Conservation (phyloP, 1,284 basidiomycete genomes). For the Cryptococcus wingfieldii region DNA sequence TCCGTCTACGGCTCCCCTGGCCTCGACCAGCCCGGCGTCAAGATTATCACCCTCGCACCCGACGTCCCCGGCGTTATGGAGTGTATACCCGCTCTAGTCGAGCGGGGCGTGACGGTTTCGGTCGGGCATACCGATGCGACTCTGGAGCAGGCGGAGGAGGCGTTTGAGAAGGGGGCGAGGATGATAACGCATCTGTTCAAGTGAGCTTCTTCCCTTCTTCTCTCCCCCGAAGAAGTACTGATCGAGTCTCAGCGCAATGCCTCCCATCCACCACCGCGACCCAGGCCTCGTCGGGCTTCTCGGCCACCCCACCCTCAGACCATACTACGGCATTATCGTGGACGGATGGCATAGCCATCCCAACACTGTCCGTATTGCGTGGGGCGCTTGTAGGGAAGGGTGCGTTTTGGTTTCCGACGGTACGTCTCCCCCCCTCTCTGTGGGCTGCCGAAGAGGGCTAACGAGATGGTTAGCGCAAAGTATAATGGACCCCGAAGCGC, state of each 20-base stretch:
- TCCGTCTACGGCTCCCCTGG: constrained; percentile 62
- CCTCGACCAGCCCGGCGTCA: constrained; percentile 57
- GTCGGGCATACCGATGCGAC: constrained; percentile 71
- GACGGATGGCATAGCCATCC: constrained; percentile 89
- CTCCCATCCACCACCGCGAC: constrained; percentile 42
- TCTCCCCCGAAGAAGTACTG: neutral
- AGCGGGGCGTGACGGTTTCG: constrained; percentile 69
- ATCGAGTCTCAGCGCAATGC: constrained; percentile 25
- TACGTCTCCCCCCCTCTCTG: constrained; percentile 36
- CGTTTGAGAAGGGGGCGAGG: constrained; percentile 54
- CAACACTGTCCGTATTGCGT: constrained; percentile 80
- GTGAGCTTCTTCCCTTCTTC: constrained; percentile 44
- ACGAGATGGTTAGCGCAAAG: constrained; percentile 44
- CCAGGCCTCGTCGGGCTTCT: constrained; percentile 73
- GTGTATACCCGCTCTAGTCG: constrained; percentile 59
- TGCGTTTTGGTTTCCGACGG: constrained; percentile 86
- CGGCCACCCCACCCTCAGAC: constrained; percentile 71
- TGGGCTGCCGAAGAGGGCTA: neutral
- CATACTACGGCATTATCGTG: constrained; percentile 83
- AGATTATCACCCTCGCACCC: constrained; percentile 80
- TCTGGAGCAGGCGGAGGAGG: constrained; percentile 33
- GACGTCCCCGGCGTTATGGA: constrained; percentile 76
- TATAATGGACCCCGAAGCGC: constrained; percentile 75
- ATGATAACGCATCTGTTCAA: constrained; percentile 91
- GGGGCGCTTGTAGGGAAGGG: constrained; percentile 72